Conservation (phyloP, 1,284 basidiomycete species). For the Agaricales sp. region DNA sequence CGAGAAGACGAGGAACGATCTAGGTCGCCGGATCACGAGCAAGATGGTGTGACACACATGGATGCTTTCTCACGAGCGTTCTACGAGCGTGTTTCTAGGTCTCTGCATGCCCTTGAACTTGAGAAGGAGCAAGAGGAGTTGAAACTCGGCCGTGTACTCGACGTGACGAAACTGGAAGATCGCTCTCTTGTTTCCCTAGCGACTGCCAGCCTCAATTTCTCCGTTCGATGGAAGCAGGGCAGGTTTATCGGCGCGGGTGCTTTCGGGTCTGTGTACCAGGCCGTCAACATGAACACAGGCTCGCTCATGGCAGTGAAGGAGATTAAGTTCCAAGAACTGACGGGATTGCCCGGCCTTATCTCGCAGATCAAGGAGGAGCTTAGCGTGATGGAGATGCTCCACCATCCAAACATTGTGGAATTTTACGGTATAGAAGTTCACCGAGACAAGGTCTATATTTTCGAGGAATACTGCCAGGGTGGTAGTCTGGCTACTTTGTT, state of each 20-base stretch:
- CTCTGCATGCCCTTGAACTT: conserved; percentile 57
- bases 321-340: conserved; percentile 93
- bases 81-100: conserved; percentile 58
- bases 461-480: conserved; percentile 97
- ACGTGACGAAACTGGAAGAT: conserved; percentile 87
- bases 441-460: conserved; percentile 98
- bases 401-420: conserved; percentile 97
- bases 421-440: conserved; percentile 99
- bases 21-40: not conserved
- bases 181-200: conserved; percentile 87
- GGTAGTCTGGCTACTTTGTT: conserved; percentile 87
- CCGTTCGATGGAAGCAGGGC: conserved; percentile 98
- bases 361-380: conserved; percentile 96
- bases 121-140: conserved; percentile 48
- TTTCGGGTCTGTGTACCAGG: conserved; percentile 96
- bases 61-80: conserved; percentile 62
- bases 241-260: conserved; percentile 97
- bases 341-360: conserved; percentile 75
- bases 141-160: conserved; percentile 82
- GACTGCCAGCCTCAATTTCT: conserved; percentile 88
- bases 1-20: conserved; percentile 32
- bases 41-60: conserved; percentile 11
- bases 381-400: conserved; percentile 97
- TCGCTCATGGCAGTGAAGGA: conserved; percentile 99
- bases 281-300: conserved; percentile 94